Evolutionary conservation across 2,329 filamentous ascomycete genomes (phyloP).

Genomic region (Fusarium anguioides): DNA sequence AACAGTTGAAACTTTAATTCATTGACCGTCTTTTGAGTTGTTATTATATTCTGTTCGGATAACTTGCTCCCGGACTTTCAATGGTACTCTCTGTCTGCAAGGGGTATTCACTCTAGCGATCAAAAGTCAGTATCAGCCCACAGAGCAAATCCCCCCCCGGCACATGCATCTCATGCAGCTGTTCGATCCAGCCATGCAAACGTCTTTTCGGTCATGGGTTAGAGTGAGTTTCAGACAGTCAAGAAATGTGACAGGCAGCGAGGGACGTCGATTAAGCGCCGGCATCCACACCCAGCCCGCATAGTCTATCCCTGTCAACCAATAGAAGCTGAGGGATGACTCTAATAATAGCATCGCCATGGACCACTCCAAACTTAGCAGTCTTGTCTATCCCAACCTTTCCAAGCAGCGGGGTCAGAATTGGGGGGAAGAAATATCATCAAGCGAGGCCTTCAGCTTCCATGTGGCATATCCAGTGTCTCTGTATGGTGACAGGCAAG

Average conservation of each 20-base stretch:
- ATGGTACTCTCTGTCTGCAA: slow-evolving; percentile 1
- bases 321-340: slow-evolving; percentile 27
- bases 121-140: slow-evolving; percentile 32
- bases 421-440: not conserved
- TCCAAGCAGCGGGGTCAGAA: slow-evolving; percentile 31
- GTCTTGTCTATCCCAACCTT: slow-evolving; percentile 33
- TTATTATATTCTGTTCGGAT: not conserved
- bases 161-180: slow-evolving; percentile 33
- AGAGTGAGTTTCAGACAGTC: not conserved
- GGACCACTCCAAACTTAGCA: slow-evolving; percentile 14
- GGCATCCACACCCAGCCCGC: slow-evolving; percentile 42
- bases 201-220: slow-evolving; percentile 31
- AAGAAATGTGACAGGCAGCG: slow-evolving; percentile 37
- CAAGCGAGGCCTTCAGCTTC: not conserved
- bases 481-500: not conserved
- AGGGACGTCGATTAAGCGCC: slow-evolving; percentile 43
- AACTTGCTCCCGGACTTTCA: not conserved
- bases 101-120: slow-evolving; percentile 1
- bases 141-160: slow-evolving; percentile 17
- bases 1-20: not conserved
- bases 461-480: not conserved
- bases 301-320: slow-evolving; percentile 28
- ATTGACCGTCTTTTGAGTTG: slow-evolving; percentile 33
- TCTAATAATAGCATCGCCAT: slow-evolving; percentile 43
- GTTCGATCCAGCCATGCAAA: slow-evolving; percentile 31